A percentile compares a stretch with the other conserved stretches of the same genome.
Conservation (phyloP, 106 monocot species). For the Iris macrosiphon region DNA sequence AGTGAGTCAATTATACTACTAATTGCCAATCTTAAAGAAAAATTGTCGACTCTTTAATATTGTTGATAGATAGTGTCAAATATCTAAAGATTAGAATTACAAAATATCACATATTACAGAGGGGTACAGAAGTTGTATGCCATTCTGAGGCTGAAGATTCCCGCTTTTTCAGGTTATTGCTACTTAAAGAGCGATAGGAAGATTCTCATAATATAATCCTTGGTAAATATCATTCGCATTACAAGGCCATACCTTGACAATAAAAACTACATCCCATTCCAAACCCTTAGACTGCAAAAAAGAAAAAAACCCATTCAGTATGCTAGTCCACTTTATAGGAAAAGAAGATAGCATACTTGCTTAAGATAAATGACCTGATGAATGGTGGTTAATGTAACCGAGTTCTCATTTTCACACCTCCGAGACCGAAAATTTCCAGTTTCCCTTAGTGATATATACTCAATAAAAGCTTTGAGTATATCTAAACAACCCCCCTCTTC, state of each 20-base stretch:
- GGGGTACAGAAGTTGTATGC: too few species aligned
- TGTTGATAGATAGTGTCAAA: too few species aligned
- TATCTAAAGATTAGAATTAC: too few species aligned
- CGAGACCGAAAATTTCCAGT: slow-evolving; percentile 67
- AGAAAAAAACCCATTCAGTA: slow-evolving; percentile 5
- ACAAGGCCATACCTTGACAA: slow-evolving; percentile 67
- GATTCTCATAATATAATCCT: too few species aligned
- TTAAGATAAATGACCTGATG: slow-evolving; percentile 62
- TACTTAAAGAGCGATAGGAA: too few species aligned
- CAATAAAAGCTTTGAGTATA: slow-evolving; percentile 62
- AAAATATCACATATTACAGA: too few species aligned
- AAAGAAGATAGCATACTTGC: not conserved
- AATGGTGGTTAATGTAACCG: slow-evolving; percentile 85
- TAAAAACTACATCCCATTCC: slow-evolving; percentile 92
- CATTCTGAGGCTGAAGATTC: too few species aligned
- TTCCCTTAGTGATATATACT: slow-evolving; percentile 74
- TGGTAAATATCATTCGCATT: too few species aligned
- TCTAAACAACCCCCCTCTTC: slow-evolving; percentile 48
- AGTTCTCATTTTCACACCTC: slow-evolving; percentile 65
- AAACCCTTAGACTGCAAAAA: slow-evolving; percentile 85
- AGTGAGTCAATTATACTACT: too few species aligned
- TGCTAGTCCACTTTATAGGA: not conserved
- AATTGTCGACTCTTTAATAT: too few species aligned
- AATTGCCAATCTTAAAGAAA: too few species aligned
- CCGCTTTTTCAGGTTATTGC: too few species aligned